Base-by-base conservation (phyloP, 352 stramenopile genomes). In the Thalassiosira mediterranea region DNA sequence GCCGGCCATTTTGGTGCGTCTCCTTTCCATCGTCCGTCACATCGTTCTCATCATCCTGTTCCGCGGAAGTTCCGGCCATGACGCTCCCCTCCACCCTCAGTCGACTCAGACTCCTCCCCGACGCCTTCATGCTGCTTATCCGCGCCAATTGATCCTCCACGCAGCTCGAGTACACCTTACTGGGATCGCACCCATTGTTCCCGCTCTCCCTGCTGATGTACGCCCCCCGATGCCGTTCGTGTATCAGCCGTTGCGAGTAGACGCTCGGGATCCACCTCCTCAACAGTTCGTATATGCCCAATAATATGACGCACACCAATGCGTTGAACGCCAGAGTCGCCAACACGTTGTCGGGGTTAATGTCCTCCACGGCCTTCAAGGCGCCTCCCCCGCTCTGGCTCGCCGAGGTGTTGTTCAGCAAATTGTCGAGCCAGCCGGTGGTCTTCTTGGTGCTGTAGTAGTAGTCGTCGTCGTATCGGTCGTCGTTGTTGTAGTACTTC, bases 281-380 rank as follows among this genome's bases (percentile, higher is more conserved):
- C 2, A 83, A 57, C 23, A 83, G 46, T 60, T 83, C 75, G 38
- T 83, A 83, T 7, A 76, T n/a, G 8, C 34, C 40, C 15, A 83
- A 49, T 28, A 79, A 68, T 11, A 76, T 46, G 4, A 79, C 56
- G 48, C 68, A 83, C 15, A 83, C 70, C 1, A 79, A 26, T 15
- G n/a, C 60, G 37, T 79, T 83, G 15, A 83, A 74, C 4, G 72
- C 8, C 4, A 76, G 52, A 1, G 76, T 68, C 19, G 71, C 65
- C 31, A 84, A 15, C 3, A 84, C 76, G 28, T 73, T 78, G 44
- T 79, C 58, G 0, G 66, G 46, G 52, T 84, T 68, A 42, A 84
- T 52, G 59, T 84, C 76, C 54, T 78, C 34, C 2, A 69, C 65
- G 13, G 74, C 66, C n/a, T 44, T 46, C 26, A 83, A 37, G 47